Conservation (phyloP, 768 basidiomycete genomes). For the Boletus reticuloceps region DNA sequence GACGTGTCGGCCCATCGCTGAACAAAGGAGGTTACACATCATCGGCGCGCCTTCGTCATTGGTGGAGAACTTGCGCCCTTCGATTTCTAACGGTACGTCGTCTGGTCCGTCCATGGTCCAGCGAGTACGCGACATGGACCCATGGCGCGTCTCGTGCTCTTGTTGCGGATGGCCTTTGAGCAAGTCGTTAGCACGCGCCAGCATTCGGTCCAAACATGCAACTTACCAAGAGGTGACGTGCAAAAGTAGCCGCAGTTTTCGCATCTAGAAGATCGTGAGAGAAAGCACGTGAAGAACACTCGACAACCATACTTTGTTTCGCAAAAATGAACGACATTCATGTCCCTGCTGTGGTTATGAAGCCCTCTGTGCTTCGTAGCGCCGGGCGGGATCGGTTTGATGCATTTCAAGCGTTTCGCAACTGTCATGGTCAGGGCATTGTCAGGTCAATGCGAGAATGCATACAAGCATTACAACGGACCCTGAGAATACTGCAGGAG, state of each 20-base stretch:
- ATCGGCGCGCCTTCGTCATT: conserved; percentile 61
- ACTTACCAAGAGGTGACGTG: conserved; percentile 50
- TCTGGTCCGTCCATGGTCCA: conserved; percentile 59
- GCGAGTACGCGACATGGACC: conserved; percentile 56
- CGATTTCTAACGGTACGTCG: conserved; percentile 47
- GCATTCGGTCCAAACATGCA: not conserved
- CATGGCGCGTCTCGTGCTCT: conserved; percentile 62
- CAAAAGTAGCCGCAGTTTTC: conserved; percentile 58
- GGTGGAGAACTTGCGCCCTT: conserved; percentile 52
- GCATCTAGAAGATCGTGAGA: conserved; percentile 36
- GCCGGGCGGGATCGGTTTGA: conserved; percentile 44
- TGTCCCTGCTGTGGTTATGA: conserved; percentile 48
- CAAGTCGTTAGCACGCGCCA: not conserved
- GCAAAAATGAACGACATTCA: conserved; percentile 52
- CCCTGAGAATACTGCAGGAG: not conserved
- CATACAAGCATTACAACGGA: not conserved
- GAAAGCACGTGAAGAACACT: not conserved
- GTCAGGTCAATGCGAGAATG: not conserved
- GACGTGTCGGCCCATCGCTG: conserved; percentile 52
- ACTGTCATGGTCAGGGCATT: conserved; percentile 28
- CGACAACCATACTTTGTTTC: conserved; percentile 38
- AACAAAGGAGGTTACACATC: conserved; percentile 60
- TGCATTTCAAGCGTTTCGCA: conserved; percentile 49
- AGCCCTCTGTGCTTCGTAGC: conserved; percentile 41
- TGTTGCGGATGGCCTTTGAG: conserved; percentile 52